Conservation (phyloP, 2,329 filamentous ascomycete genomes). For the Colletotrichum abscissum region DNA sequence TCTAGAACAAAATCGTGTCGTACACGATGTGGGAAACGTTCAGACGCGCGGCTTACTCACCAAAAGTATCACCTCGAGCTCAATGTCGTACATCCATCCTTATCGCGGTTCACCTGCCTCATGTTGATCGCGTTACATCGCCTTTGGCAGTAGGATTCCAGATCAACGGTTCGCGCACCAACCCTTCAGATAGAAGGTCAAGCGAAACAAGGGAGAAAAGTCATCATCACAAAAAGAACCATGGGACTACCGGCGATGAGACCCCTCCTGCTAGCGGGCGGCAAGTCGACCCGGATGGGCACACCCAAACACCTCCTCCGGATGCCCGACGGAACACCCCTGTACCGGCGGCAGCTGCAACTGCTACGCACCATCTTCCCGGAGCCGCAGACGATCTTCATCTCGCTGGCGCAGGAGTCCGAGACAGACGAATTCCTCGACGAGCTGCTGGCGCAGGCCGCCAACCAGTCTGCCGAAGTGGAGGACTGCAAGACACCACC, state of each 20-base stretch:
- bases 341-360: conserved; percentile 43
- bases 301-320: conserved; percentile 45
- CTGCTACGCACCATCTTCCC: conserved; percentile 40
- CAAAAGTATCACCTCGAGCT: background rate
- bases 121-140: background rate
- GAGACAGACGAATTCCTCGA: conserved; percentile 27
- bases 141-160: background rate
- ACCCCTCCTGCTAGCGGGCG: conserved; percentile 46
- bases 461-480: conserved; percentile 13
- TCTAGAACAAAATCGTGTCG: background rate
- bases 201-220: background rate
- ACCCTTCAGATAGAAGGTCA: background rate
- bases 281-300: conserved; percentile 45
- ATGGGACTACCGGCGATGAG: conserved; percentile 35
- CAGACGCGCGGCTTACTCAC: background rate
- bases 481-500: background rate
- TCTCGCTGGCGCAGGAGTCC: conserved; percentile 39
- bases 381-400: conserved; percentile 40
- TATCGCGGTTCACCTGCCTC: background rate
- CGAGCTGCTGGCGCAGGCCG: conserved; percentile 17
- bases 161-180: too few relatives aligned
- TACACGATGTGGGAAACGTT: background rate
- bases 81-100: background rate
- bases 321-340: conserved; percentile 40
- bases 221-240: background rate